phyloP scores from a whole-genome alignment of 2,329 filamentous ascomycete species.

The Endocalyx cinctus region DNA sequence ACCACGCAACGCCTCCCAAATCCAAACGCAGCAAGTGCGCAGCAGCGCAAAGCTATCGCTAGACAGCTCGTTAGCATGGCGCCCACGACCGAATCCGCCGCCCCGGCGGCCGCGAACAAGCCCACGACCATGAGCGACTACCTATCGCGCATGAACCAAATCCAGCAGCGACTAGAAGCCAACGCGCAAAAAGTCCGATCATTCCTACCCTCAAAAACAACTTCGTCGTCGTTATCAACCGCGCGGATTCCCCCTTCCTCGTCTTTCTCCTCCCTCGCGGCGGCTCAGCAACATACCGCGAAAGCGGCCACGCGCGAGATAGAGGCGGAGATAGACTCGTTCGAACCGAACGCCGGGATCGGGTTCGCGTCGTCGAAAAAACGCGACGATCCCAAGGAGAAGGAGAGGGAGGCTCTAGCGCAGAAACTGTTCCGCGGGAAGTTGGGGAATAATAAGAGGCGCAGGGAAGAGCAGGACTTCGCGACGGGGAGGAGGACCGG shows the following conservation, averaged over 20 bases:
- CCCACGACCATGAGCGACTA: too few relatives aligned
- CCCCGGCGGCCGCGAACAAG: slow-evolving; percentile 14
- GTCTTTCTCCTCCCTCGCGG: slow-evolving; percentile 14
- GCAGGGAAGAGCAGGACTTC: not conserved
- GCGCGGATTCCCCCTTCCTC: slow-evolving; percentile 1
- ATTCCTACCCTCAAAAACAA: slow-evolving; percentile 8
- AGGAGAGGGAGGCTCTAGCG: slow-evolving; percentile 15
- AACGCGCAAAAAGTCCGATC: slow-evolving; percentile 10
- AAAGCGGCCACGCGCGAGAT: too few relatives aligned
- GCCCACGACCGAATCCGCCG: slow-evolving; percentile 9
- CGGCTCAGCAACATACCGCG: slow-evolving; percentile 2
- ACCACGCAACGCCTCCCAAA: slow-evolving; percentile 1
- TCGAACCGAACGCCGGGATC: slow-evolving; percentile 24
- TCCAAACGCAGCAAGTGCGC: not conserved
- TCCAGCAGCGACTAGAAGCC: slow-evolving; percentile 21
- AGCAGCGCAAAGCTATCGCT: not conserved
- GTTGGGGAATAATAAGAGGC: slow-evolving; percentile 10
- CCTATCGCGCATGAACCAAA: slow-evolving; percentile 25
- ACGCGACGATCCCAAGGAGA: slow-evolving; percentile 6
- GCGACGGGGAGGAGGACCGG: slow-evolving; percentile 8
- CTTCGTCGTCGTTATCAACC: slow-evolving; percentile 3
- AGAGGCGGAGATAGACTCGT: too few relatives aligned
- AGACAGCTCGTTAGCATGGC: slow-evolving; percentile 15
- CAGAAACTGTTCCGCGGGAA: slow-evolving; percentile 19
- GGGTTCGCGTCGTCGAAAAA: slow-evolving; percentile 7